Evolutionary conservation across 495 filamentous ascomycete genomes (phyloP), one percentile per base, ranked within the genome.

Genomic region (Xylaria sp.): DNA sequence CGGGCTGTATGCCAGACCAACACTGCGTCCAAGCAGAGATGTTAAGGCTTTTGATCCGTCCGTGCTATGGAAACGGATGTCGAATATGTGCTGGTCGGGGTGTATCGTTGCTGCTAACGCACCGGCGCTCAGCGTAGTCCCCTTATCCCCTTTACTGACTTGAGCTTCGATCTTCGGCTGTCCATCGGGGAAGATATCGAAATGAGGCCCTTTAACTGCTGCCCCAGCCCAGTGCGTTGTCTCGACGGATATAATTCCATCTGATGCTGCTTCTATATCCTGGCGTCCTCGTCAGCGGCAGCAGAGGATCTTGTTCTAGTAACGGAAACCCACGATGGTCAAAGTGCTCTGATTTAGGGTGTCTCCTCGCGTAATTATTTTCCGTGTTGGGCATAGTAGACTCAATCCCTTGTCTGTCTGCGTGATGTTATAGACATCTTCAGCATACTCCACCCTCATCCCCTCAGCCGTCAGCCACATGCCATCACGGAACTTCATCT

Each of bases 151-250:
- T 69, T 85, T 88, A 11, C 77, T 77, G 59, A 92, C 85, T 17
- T 80, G 80, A 12, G 82, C 77, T 37, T 87, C 78, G 35, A 79
- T 75, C 14, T 74, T 64, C n/a, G 87, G 87, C 21, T 78, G 82
- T 7, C 86, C 86, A 26, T 80, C 79, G 0, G 89, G 85, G 76
- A 84, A 88, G 24, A 93, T 80, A 14, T 90, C 83, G 74, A 91
- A 93, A 71, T 92, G 82, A 1, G 91, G 91, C 4, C 88, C 89
- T 29, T 83, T 86, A 65, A 87, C 83, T 0, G 82, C 73, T n/a
- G 81, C 80, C 44, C 85, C 88, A 50, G 82, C 84, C 88, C 90
- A 92, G 74, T 93, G 90, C 0, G 88, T 88, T 9, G 87, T 82
- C 66, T 90, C 89, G 55, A 90, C 83, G 7, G 88, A 88, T 65